Evolutionary conservation across 306 rosid species (phyloP).

Genomic region (Macrotyloma uniflorum): DNA sequence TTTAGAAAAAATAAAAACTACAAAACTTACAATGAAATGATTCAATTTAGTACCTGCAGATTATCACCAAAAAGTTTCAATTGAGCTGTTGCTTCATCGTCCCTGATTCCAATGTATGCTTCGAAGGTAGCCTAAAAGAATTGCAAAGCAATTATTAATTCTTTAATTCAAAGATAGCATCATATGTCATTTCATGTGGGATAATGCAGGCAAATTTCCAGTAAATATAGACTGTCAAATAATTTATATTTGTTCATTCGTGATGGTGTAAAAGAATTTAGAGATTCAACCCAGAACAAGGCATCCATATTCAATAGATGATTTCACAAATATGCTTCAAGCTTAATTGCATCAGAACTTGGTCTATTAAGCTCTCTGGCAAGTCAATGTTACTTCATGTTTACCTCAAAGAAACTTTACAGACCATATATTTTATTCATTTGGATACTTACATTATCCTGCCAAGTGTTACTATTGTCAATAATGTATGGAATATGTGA

Average conservation of each 20-base stretch:
- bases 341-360: not conserved
- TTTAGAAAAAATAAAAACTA: not conserved
- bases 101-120: constrained; percentile 88
- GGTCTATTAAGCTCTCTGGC: constrained; percentile 14
- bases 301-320: constrained; percentile 13
- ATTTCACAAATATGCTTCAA: constrained; percentile 13
- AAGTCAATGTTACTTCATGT: constrained; percentile 10
- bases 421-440: not conserved
- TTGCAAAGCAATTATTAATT: constrained; percentile 33
- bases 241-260: constrained; percentile 3
- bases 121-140: constrained; percentile 86
- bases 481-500: constrained; percentile 20
- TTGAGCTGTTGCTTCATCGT: constrained; percentile 87
- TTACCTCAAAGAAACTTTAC: constrained; percentile 12
- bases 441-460: not conserved
- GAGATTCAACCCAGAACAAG: constrained; percentile 14
- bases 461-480: constrained; percentile 18
- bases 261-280: not conserved
- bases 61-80: constrained; percentile 90
- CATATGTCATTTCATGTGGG: not conserved
- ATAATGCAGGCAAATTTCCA: constrained; percentile 14
- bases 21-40: constrained; percentile 13
- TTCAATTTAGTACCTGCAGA: constrained; percentile 62
- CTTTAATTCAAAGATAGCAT: not conserved
- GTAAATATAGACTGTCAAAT: not conserved